Evolutionary conservation across 2,329 filamentous ascomycete genomes (phyloP), one percentile per base, ranked within the genome.

Genomic region (Fusarium sp.): DNA sequence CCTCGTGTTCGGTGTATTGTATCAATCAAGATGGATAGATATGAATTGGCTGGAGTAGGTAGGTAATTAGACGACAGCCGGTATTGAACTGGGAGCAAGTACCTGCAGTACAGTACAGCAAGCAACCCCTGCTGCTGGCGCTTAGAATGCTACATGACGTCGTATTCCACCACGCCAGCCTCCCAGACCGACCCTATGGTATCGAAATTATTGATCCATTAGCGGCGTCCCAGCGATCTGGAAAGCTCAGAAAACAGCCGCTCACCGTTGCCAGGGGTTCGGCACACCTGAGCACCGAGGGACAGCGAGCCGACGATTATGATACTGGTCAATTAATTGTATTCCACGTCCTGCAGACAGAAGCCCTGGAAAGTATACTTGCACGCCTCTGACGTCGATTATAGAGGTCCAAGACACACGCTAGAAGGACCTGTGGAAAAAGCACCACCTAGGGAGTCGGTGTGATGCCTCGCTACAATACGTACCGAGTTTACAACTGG

Each of bases 161-260:
- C 47, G 47, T 55, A 58, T 58, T 55, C 43, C 22, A 48, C 59
- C 25, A 54, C 62, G 57, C 65, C 44, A 67, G 47, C 49, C 66
- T 57, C 32, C 51, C 43, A 58, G 51, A 58, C 47, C 15, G 45
- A 26, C 48, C 41, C 36, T 28, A 36, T 10, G 35, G 29, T 24
- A 24, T 11, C 35, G 22, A 15, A 29, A 31, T 58, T 45, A 53
- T 67, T 62, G 32, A 54, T 50, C 51, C 58, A 60, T 66, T 70
- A 71, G 68, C 67, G 68, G 56, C 64, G 64, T 68, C 68, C 68
- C 68, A 58, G 59, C 51, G 67, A 71, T 71, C 68, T 70, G 68
- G 68, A 56, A 71, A 68, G 54, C 52, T 51, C 49, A 56, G 56
- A 53, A 53, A 50, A 63, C 59, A 54, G 53, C 53, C 47, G 39